Conservation (phyloP, 75 land plant species). For the Sequoiadendron giganteum region DNA sequence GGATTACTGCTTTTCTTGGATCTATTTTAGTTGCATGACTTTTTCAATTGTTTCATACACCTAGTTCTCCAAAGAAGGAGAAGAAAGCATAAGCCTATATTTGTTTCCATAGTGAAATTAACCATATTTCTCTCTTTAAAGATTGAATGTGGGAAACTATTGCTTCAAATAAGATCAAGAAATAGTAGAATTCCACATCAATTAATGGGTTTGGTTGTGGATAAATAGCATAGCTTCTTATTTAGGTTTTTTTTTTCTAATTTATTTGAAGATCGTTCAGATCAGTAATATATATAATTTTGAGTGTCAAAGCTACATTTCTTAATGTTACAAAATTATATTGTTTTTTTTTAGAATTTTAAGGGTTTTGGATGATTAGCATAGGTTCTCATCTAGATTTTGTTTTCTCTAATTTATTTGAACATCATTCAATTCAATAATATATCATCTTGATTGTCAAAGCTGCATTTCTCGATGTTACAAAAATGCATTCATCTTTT, state of each 20-base stretch:
- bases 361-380: background rate
- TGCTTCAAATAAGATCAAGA: background rate
- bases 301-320: background rate
- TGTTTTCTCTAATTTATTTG: too few species aligned
- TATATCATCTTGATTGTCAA: background rate
- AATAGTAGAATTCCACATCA: background rate
- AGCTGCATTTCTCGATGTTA: background rate
- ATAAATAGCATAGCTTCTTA: background rate
- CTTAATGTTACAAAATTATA: background rate
- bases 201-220: background rate
- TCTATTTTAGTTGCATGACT: slow-evolving; percentile 48
- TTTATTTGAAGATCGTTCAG: background rate
- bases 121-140: background rate
- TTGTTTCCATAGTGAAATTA: background rate
- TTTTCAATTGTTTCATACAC: slow-evolving; percentile 41
- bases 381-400: background rate
- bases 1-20: slow-evolving; percentile 66
- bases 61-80: slow-evolving; percentile 18
- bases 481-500: background rate
- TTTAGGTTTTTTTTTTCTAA: background rate
- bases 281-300: background rate
- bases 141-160: background rate
- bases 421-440: background rate
- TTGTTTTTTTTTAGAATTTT: background rate
- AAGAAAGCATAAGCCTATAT: slow-evolving; percentile 30